Conservation (phyloP, 2,329 filamentous ascomycete genomes). For the Balansia obtecta region DNA sequence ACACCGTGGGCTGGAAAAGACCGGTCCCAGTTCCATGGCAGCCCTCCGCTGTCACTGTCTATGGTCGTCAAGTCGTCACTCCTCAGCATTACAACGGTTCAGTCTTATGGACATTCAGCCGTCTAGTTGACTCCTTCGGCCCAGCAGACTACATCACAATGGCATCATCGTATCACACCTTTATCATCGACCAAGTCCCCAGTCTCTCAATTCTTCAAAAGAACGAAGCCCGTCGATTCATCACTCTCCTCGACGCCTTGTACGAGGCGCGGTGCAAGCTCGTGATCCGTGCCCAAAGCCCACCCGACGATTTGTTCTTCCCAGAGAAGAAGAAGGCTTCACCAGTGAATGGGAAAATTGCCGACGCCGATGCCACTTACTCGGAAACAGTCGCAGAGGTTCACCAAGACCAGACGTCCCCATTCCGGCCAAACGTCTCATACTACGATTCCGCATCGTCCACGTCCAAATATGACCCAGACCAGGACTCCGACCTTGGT, state of each 20-base stretch:
- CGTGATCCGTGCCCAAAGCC: conserved; percentile 51
- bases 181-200: conserved; percentile 61
- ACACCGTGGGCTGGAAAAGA: conserved; percentile 13
- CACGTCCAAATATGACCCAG: conserved; percentile 38
- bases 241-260: conserved; percentile 66
- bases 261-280: conserved; percentile 76
- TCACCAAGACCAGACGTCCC: conserved; percentile 64
- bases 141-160: conserved; percentile 76
- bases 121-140: conserved; percentile 57
- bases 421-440: conserved; percentile 69
- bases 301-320: conserved; percentile 68
- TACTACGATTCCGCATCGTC: conserved; percentile 40
- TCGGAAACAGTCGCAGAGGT: conserved; percentile 46
- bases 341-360: conserved; percentile 4
- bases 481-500: conserved; percentile 45
- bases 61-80: conserved; percentile 50
- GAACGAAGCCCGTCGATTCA: conserved; percentile 70
- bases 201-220: conserved; percentile 55
- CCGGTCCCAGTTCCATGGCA: conserved; percentile 25
- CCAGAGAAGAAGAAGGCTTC: conserved; percentile 36
- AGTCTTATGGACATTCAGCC: conserved; percentile 53
- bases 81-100: conserved; percentile 44
- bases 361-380: conserved; percentile 26
- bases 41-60: conserved; percentile 35
- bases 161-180: conserved; percentile 66